Percentiles rank a stretch among this genome's conserved stretches.
These are phyloP conservation scores for Hypoxylon trugodes DNA, from an alignment of 495 filamentous ascomycete species.

Conservation along the genomic window DNA sequence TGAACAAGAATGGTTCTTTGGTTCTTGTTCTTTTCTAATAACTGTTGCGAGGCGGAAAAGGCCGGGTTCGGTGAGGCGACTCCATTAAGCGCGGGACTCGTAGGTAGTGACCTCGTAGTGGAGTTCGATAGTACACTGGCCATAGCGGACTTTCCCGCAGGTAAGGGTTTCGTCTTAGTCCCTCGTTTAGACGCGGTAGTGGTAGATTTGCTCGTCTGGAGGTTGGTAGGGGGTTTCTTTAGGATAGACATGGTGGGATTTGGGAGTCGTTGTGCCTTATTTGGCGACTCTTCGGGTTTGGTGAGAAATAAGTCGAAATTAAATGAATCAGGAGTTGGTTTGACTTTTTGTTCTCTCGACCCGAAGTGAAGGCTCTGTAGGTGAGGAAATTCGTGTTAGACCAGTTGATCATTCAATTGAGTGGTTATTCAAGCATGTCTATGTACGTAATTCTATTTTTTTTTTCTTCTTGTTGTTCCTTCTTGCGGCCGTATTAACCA, in stretches of 20 bases:
- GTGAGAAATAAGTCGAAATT: slow-evolving; percentile 57
- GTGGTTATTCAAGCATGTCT: background rate
- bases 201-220: slow-evolving; percentile 5
- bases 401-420: slow-evolving; percentile 21
- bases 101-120: slow-evolving; percentile 64
- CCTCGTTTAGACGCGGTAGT: slow-evolving; percentile 31
- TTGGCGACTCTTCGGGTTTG: slow-evolving; percentile 40
- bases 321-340: slow-evolving; percentile 44
- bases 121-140: slow-evolving; percentile 40
- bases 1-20: slow-evolving; percentile 73
- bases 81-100: slow-evolving; percentile 67
- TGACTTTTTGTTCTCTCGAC: slow-evolving; percentile 48
- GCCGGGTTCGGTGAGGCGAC: slow-evolving; percentile 62
- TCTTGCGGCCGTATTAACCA: background rate
- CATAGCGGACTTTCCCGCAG: slow-evolving; percentile 55
- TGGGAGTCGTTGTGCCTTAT: slow-evolving; percentile 47
- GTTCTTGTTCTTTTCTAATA: slow-evolving; percentile 62
- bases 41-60: slow-evolving; percentile 57
- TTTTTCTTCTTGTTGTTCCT: too few relatives aligned
- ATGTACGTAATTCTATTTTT: background rate
- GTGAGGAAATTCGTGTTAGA: slow-evolving; percentile 7
- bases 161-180: slow-evolving; percentile 45
- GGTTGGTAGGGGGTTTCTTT: slow-evolving; percentile 26
- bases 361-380: slow-evolving; percentile 52
- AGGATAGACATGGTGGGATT: slow-evolving; percentile 57